phyloP scores from a whole-genome alignment of 805 yeast genomes.

The Barnettozyma siamensis region DNA sequence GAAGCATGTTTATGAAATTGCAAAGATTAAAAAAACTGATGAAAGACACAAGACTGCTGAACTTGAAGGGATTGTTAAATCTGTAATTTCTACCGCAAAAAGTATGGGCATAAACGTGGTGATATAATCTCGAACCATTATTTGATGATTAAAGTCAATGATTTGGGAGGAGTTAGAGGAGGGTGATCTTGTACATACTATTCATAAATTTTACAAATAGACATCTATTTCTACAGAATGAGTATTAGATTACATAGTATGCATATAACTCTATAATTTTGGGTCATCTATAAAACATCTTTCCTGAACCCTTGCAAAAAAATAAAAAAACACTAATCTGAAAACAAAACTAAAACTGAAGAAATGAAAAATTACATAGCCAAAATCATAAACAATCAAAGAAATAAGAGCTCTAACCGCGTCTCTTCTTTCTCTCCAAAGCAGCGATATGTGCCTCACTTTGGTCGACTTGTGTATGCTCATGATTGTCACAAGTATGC shows the following conservation, averaged over 20 bases:
- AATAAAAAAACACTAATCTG: too few species aligned
- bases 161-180: too few species aligned
- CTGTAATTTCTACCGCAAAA: constrained; percentile 82
- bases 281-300: too few species aligned
- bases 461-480: constrained; percentile 86
- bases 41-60: constrained; percentile 66
- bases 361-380: not conserved
- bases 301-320: too few species aligned
- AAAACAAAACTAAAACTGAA: too few species aligned
- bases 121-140: constrained; percentile 32
- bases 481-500: constrained; percentile 53
- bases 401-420: not conserved
- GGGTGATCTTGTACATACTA: not conserved
- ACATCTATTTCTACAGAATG: too few species aligned
- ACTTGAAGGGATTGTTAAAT: constrained; percentile 71
- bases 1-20: constrained; percentile 92
- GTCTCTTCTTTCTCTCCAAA: constrained; percentile 71
- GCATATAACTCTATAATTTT: too few species aligned
- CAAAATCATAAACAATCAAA: not conserved
- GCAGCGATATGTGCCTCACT: constrained; percentile 94
- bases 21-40: constrained; percentile 87
- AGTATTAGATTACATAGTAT: too few species aligned
- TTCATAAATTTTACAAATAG: too few species aligned
- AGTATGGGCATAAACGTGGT: constrained; percentile 83
- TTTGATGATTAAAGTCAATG: constrained; percentile 2